Base-by-base conservation (phyloP, 768 basidiomycete genomes). In the Dioszegia hungarica region DNA sequence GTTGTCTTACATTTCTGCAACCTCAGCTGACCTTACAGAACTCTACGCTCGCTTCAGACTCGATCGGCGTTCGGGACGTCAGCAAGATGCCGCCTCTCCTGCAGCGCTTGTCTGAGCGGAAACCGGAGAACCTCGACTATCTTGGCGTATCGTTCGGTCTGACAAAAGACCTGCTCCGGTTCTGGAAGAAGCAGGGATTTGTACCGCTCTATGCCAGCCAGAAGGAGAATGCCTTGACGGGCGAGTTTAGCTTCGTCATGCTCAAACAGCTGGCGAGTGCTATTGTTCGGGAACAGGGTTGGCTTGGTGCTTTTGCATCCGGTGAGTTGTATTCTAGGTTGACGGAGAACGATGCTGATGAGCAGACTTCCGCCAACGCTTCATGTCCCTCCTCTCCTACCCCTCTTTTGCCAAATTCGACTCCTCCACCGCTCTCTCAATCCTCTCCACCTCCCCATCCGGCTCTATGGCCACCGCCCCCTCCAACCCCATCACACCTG, bases 211-310 rank as follows among this genome's bases (percentile, higher is more conserved):
- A 98, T 69, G 77, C 98, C 28, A 85, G 94, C 28, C 95, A 98
- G 77, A 94, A 91, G 5, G 81, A 86, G 57, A 95, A 90, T 73
- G 92, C 95, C 66, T 81, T 98, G 48, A 99, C 95, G 0, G 95
- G 95, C 36, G 95, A 99, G 77, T 88, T 95, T 71, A 89, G 90
- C 0, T 93, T 91, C 70, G 86, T 97, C 33, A 98, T 99, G 95
- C 83, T 94, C 0, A 82, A 89, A 29, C 86, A 88, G 0, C 77
- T 98, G 50, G 64, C 70, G 41, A 74, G 70, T 44, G 74, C 86
- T 84, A 72, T 87, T 81, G 72, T 85, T 81, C 34, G 76, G 75
- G 15, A 83, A 81, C 38, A 89, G 36, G 84, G 84, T 46, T 98
- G 94, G 92, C 68, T 99, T 34, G 80, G 82, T 19, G 92, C 91